phyloP scores from a whole-genome alignment of 116 monocot genomes.

The Zostera marina region DNA sequence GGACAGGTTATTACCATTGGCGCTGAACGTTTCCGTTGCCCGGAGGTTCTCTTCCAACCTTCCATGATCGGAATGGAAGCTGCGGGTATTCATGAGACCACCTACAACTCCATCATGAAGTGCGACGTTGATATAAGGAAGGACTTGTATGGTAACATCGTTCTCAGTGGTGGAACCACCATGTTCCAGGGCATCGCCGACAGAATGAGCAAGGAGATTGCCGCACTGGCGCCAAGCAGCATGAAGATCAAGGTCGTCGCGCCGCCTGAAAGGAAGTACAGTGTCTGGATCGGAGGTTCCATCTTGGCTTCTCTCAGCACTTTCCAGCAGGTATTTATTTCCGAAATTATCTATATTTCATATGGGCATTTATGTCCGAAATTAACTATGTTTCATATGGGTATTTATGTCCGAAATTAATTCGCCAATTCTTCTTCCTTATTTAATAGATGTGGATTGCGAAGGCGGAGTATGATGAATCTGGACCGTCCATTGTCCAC shows the following conservation, averaged over 20 bases:
- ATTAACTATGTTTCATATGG: too few species aligned
- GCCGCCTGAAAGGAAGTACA: constrained; percentile 17
- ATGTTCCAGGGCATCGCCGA: constrained; percentile 19
- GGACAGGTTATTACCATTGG: constrained; percentile 36
- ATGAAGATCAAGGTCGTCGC: constrained; percentile 21
- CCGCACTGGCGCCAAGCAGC: constrained; percentile 15
- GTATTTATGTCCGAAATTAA: too few species aligned
- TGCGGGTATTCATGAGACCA: constrained; percentile 54
- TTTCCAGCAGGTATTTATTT: too few species aligned
- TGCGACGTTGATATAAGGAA: constrained; percentile 64
- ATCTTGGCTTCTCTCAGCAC: too few species aligned
- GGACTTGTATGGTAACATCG: constrained; percentile 55
- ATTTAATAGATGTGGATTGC: too few species aligned
- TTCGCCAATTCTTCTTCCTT: too few species aligned
- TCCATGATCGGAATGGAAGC: constrained; percentile 59
- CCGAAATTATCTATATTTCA: too few species aligned
- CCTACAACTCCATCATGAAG: constrained; percentile 54
- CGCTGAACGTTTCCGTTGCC: constrained; percentile 38
- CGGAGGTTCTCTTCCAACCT: constrained; percentile 40
- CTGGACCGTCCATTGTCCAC: too few species aligned
- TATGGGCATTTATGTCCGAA: too few species aligned
- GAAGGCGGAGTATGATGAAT: too few species aligned
- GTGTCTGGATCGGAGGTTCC: constrained; percentile 5
- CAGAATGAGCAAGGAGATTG: constrained; percentile 13
- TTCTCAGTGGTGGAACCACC: constrained; percentile 45